These are phyloP conservation scores for Cordyceps farinosa DNA, from an alignment of 2,329 filamentous ascomycete species.

Conservation along the genomic window DNA sequence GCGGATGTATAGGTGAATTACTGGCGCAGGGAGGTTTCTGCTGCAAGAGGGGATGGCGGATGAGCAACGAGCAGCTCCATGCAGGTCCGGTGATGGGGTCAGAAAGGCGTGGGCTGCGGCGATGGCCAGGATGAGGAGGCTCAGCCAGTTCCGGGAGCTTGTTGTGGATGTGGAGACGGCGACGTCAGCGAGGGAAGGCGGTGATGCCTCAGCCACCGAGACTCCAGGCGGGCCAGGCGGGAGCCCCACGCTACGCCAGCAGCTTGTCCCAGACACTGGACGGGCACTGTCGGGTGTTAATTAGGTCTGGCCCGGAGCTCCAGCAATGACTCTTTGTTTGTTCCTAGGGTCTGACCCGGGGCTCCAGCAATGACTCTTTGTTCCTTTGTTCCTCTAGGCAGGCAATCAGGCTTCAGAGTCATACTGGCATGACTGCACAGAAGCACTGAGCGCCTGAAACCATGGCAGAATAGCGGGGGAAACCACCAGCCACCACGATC, in stretches of 20 bases:
- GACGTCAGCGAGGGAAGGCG: slow-evolving; percentile 20
- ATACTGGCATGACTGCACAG: too few species aligned
- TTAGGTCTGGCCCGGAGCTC: too few species aligned
- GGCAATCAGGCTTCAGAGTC: too few species aligned
- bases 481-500: neutral
- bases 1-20: neutral
- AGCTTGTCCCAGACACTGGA: neutral
- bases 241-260: neutral
- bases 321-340: neutral
- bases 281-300: neutral
- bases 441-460: neutral
- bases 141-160: slow-evolving; percentile 17
- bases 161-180: slow-evolving; percentile 17
- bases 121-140: slow-evolving; percentile 15
- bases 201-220: slow-evolving; percentile 19
- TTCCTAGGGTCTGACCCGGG: neutral
- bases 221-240: slow-evolving; percentile 5
- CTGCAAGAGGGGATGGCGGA: neutral
- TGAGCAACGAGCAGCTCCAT: neutral
- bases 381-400: neutral
- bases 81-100: slow-evolving; percentile 6
- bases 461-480: neutral
- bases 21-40: neutral
- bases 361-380: neutral
- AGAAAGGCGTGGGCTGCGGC: neutral